A percentile compares a stretch with the other conserved stretches of the same genome.
Evolutionary conservation across 768 basidiomycete species (phyloP).

Genomic region (Phylloporus sp.): DNA sequence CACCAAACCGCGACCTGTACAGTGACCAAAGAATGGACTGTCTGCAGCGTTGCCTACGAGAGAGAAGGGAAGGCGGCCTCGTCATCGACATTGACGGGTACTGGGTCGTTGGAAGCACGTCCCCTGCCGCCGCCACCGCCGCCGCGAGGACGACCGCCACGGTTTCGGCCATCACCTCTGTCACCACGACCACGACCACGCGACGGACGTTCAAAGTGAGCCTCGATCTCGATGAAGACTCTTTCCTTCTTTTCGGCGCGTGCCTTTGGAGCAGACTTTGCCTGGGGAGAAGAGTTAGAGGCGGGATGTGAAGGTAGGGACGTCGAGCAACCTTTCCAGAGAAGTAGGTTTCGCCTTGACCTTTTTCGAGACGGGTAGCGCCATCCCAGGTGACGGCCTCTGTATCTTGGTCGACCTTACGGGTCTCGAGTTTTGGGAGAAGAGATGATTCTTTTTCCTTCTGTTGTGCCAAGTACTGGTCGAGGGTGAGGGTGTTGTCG

Average conservation of each 20-base stretch:
- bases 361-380: slow-evolving; percentile 58
- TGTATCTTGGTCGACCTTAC: slow-evolving; percentile 76
- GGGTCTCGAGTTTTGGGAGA: slow-evolving; percentile 74
- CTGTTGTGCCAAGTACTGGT: slow-evolving; percentile 85
- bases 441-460: slow-evolving; percentile 51
- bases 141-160: slow-evolving; percentile 39
- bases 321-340: slow-evolving; percentile 71
- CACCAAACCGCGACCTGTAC: slow-evolving; percentile 11
- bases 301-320: background rate
- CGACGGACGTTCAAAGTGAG: slow-evolving; percentile 78
- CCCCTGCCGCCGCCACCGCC: slow-evolving; percentile 40
- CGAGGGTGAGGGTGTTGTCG: slow-evolving; percentile 90
- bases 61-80: slow-evolving; percentile 87
- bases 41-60: slow-evolving; percentile 34
- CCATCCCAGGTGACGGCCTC: slow-evolving; percentile 69
- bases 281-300: slow-evolving; percentile 35
- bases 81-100: slow-evolving; percentile 70
- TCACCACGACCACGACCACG: slow-evolving; percentile 55
- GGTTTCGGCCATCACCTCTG: slow-evolving; percentile 47
- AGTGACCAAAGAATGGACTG: slow-evolving; percentile 3
- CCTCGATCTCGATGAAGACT: slow-evolving; percentile 88
- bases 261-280: slow-evolving; percentile 58
- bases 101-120: slow-evolving; percentile 37
- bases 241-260: slow-evolving; percentile 85
- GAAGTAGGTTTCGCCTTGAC: slow-evolving; percentile 73